Evolutionary conservation across 164 flowering plant genomes (phyloP), one percentile per base, ranked within the genome.

Genomic region (Piper longum): DNA sequence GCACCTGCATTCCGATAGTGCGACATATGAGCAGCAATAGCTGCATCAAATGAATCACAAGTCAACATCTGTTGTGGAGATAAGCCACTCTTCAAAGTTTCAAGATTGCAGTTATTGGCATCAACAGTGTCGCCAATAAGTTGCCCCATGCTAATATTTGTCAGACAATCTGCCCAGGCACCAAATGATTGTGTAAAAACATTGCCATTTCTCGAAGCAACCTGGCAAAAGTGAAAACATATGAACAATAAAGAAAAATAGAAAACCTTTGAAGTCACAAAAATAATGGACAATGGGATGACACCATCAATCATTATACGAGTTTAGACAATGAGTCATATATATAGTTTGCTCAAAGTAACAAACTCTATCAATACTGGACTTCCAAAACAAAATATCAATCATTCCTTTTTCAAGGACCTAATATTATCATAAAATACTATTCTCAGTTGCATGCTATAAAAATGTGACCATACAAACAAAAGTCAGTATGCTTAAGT

Each of bases 31-130:
- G 95, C 95, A 79, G 98, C 98, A 73, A 93, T 86, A 43, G 95
- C 97, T 62, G 95, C 97, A 77, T 93, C 99, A 70, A 93, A 90
- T 7, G 99, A 93, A 72, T 93, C 96, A 66, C 89, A 85, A 64
- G 77, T 80, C 2, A 26, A 85, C 41, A 70, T 70, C 78, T 82
- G 91, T 64, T 72, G 83, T 68, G 75, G 73, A 70, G 73, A 74
- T 12, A 66, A 78, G 61, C 76, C 75, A 55, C 76, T 70, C 69
- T 66, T 79, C 16, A 65, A 62, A 59, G 73, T 69, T 62, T 18
- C 75, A 73, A 26, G 56, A 41, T 51, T 77, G 69, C 62, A 56
- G n/a, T 9, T 12, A 9, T 70, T 67, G 57, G 61, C 68, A 56
- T 78, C 79, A 62, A 64, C 59, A 60, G 87, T 69, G 39, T 76